Percentiles rank a stretch among this genome's conserved stretches.
phyloP scores from a whole-genome alignment of 2,329 filamentous ascomycete species.

The Colletotrichum eleusines region DNA sequence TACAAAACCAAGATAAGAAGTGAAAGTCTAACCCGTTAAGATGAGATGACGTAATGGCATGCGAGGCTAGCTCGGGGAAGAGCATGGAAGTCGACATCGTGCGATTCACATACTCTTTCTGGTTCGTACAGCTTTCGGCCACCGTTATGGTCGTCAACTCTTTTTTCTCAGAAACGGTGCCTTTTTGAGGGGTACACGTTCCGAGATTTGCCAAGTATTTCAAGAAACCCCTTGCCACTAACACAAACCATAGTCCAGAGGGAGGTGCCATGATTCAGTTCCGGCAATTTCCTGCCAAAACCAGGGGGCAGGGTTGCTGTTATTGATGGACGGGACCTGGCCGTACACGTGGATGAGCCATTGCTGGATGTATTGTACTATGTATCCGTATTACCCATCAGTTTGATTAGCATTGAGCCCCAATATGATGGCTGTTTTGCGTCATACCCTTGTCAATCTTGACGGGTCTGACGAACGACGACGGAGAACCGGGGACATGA shows the following conservation, averaged over 20 bases:
- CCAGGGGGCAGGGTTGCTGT: neutral
- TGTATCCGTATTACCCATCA: slow-evolving; percentile 2
- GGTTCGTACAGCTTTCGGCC: neutral
- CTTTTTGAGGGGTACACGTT: slow-evolving; percentile 17
- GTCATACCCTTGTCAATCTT: slow-evolving; percentile 24
- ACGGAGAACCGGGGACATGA: neutral
- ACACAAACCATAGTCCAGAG: neutral
- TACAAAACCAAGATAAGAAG: slow-evolving; percentile 6
- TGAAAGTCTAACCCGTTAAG: neutral
- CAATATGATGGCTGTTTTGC: slow-evolving; percentile 34
- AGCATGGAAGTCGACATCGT: slow-evolving; percentile 2
- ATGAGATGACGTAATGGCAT: slow-evolving; percentile 3
- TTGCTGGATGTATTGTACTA: too few relatives aligned
- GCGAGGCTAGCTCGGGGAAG: neutral
- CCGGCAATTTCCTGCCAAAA: slow-evolving; percentile 7
- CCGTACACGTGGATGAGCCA: slow-evolving; percentile 7
- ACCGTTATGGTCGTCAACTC: slow-evolving; percentile 8
- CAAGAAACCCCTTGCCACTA: slow-evolving; percentile 5
- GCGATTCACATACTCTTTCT: slow-evolving; percentile 8
- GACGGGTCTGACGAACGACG: slow-evolving; percentile 25
- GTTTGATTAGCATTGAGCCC: slow-evolving; percentile 23
- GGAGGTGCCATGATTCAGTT: slow-evolving; percentile 11
- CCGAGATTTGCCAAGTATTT: slow-evolving; percentile 6
- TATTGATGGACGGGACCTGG: neutral
- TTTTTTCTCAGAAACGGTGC: slow-evolving; percentile 17